phyloP scores from a whole-genome alignment of 495 filamentous ascomycete genomes.

The Cetradonia linearis region DNA sequence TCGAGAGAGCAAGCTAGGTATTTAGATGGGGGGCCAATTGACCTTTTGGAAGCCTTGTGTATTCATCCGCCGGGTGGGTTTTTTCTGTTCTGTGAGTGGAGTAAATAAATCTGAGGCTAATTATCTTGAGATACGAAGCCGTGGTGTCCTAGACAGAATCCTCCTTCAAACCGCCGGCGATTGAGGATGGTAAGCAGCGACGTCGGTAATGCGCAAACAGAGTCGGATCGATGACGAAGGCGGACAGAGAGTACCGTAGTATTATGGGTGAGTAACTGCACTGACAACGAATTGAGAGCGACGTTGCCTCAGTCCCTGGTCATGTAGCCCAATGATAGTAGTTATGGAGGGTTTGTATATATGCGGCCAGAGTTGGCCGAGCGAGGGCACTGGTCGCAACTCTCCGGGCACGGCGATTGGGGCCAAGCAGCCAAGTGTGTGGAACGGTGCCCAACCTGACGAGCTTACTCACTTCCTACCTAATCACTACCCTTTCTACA shows the following conservation, averaged over 20 bases:
- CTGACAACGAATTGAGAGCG: constrained; percentile 4
- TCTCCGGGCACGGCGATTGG: constrained; percentile 3
- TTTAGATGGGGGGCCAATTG: constrained; percentile 10
- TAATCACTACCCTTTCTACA: neutral
- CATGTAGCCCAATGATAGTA: neutral
- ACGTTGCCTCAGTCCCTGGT: neutral
- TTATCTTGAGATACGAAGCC: neutral
- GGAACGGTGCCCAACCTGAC: constrained; percentile 1
- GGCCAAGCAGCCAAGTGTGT: neutral
- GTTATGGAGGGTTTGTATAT: neutral
- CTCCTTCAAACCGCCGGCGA: constrained; percentile 2
- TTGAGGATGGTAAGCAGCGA: constrained; percentile 1
- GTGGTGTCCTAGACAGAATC: neutral
- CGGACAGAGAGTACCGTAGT: neutral
- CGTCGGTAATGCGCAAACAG: constrained; percentile 1
- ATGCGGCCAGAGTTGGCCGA: neutral
- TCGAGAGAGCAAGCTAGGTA: neutral
- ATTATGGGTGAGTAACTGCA: constrained; percentile 4
- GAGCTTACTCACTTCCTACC: constrained; percentile 2
- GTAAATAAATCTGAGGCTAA: neutral
- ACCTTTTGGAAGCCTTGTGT: neutral
- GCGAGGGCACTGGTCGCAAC: neutral
- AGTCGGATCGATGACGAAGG: constrained; percentile 7
- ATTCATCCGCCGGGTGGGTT: neutral
- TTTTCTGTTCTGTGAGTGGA: neutral